Evolutionary conservation across 2,329 filamentous ascomycete species (phyloP), one percentile per base, ranked within the genome.

Genomic region (Colletotrichum liriopes): DNA sequence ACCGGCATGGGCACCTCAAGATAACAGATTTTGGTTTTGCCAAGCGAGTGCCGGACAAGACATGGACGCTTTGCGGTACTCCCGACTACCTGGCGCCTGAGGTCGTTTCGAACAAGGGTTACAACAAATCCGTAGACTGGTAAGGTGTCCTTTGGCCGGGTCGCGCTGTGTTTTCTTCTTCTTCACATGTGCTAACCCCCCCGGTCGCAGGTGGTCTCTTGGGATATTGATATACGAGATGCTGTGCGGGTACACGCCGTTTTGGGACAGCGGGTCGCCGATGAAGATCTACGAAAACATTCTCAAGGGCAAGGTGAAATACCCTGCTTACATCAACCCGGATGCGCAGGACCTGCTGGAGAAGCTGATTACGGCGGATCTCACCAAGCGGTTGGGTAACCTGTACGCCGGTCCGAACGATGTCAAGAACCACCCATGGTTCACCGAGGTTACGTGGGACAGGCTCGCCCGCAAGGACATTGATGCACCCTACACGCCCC

Each of bases 221-320:
- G 96, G 96, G 56, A 98, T 99, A 80, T 86, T 99, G 77, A 98
- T 99, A 82, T 99, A 98, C 82, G 96, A 99, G 87, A 99, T 99
- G 96, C 90, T 99, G 47, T 98, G 96, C 81, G 96, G 96, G 37
- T 99, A 98, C 84, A 99, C 96, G 6, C 96, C 96, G 6, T 99
- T 99, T 86, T 99, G 96, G 96, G 96, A 99, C 82, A 94, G 94
- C 78, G 96, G 96, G 67, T 98, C 94, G 55, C 96, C 96, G 3
- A 97, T 99, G 91, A 98, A 98, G 85, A 99, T 99, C 79, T 99
- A 99, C 85, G 96, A 99, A 86, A 99, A 99, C 82, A 99, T 99
- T 79, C 90, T 99, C 75, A 95, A 95, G 79, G 96, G 96, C 72
- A 93, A 93, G 78, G 94, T 99, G 83, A 98, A 98, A 85, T 99